Base-by-base conservation (phyloP, 805 yeast genomes). In the Wickerhamomyces sydowiorum region DNA sequence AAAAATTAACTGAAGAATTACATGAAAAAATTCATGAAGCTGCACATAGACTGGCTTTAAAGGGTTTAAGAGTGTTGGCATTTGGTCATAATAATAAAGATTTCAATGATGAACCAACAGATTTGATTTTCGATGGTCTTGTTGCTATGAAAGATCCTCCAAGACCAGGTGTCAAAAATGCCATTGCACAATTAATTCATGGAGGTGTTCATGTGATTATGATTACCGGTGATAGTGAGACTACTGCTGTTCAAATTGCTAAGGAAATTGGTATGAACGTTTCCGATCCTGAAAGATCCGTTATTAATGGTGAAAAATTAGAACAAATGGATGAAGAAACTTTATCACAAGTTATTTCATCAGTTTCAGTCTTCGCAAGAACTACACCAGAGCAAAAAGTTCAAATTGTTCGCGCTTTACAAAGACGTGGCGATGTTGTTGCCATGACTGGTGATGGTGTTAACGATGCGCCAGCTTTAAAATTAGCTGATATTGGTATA, bases 401-500 rank as follows among this genome's bases (percentile, higher is more conserved):
- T 47, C 75, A 85, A 46, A 90, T 90, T 62, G 96, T 90, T 27
- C 79, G 85, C 56, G 96, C 96, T 0, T 71, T 90, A 49, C 95
- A 90, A 61, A 76, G 78, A 60, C 76, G 95, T 59, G 96, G 96
- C 39, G 96, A 91, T 61, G 81, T 91, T 48, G 98, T 91, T 40
- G 99, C 97, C 20, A 90, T 91, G 96, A 90, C 98, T n/a, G 99
- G 99, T 53, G 98, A 90, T 65, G 98, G 98, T 66, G 96, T 91
- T 13, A 90, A 90, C 62, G 98, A 90, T 70, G 98, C 98, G 0
- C 98, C 98, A n/a, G 97, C 98, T 5, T 73, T 91, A 53, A 90
- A 91, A 60, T 72, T 90, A 52, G 97, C 98, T 3, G 96, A 90
- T 65, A 90, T 90, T 53, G 98, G 98, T 56, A 87, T 91, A 52